Evolutionary conservation across 2,329 filamentous ascomycete genomes (phyloP).

Genomic region (Fulvia fulva): DNA sequence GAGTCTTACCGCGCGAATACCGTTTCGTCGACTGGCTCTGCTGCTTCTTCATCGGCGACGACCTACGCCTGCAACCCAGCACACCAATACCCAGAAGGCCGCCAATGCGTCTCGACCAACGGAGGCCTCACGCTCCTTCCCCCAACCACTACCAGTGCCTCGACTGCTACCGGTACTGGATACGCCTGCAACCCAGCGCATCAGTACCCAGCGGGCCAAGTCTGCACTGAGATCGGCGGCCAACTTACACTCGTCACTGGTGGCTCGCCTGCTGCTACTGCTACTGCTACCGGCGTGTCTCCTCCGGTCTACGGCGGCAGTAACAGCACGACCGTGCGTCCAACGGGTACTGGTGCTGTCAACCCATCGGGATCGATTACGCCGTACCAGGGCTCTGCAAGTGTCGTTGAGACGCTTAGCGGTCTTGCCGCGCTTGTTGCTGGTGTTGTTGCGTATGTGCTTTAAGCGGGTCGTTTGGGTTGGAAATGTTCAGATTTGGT

Average conservation of each 20-base stretch:
- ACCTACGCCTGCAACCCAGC: conserved; percentile 1
- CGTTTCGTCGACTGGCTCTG: neutral
- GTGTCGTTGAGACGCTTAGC: neutral
- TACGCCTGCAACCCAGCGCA: conserved; percentile 6
- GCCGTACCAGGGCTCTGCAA: neutral
- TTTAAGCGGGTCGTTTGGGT: neutral
- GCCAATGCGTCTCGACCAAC: neutral
- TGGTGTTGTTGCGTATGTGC: conserved; percentile 3
- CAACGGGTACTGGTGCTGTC: neutral
- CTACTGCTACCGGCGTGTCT: neutral
- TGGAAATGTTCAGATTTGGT: no score
- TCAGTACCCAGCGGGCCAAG: conserved; percentile 1
- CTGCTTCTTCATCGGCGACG: no score
- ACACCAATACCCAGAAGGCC: conserved; percentile 4
- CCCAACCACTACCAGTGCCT: neutral
- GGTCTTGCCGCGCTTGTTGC: conserved; percentile 4
- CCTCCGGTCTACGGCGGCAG: neutral
- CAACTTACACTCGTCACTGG: neutral
- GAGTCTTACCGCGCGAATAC: neutral
- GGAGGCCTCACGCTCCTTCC: neutral
- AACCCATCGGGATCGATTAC: neutral
- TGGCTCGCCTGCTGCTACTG: neutral
- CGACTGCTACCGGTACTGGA: neutral
- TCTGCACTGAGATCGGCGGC: conserved; percentile 1
- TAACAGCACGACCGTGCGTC: neutral